A percentile compares a stretch with the other conserved stretches of the same genome.
These are phyloP conservation scores for Candida jianshihensis DNA, from an alignment of 805 yeast genomes.

Conservation along the genomic window DNA sequence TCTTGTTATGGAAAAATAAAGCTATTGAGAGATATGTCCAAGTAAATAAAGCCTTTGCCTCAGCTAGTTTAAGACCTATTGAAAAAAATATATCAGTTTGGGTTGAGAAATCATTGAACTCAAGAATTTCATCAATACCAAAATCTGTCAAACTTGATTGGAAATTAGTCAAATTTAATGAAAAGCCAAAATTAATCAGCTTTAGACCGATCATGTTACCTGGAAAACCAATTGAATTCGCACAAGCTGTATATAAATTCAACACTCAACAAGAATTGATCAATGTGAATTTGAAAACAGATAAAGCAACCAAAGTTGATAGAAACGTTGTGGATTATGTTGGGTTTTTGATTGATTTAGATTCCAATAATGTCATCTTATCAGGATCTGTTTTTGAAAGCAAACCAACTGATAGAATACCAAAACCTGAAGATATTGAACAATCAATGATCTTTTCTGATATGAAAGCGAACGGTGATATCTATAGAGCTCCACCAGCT, in stretches of 20 bases:
- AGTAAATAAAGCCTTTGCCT: slow-evolving; percentile 78
- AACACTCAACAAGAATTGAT: slow-evolving; percentile 56
- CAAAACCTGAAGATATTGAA: slow-evolving; percentile 25
- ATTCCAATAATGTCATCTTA: slow-evolving; percentile 46
- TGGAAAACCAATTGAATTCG: slow-evolving; percentile 43
- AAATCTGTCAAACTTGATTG: slow-evolving; percentile 55
- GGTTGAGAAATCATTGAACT: slow-evolving; percentile 51
- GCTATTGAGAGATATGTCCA: slow-evolving; percentile 73
- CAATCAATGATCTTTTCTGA: slow-evolving; percentile 21
- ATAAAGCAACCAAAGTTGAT: slow-evolving; percentile 38
- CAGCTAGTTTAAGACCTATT: slow-evolving; percentile 40
- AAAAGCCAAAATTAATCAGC: slow-evolving; percentile 64
- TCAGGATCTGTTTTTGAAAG: slow-evolving; percentile 67
- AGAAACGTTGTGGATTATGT: slow-evolving; percentile 55
- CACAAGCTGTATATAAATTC: slow-evolving; percentile 57
- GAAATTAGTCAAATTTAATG: slow-evolving; percentile 67
- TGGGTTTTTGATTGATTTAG: slow-evolving; percentile 56
- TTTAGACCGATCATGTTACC: slow-evolving; percentile 63
- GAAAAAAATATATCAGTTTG: slow-evolving; percentile 46
- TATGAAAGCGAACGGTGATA: slow-evolving; percentile 28
- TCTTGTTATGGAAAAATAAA: slow-evolving; percentile 74
- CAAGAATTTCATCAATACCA: slow-evolving; percentile 52
- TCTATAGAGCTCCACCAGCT: slow-evolving; percentile 24
- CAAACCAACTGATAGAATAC: slow-evolving; percentile 33
- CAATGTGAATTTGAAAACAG: slow-evolving; percentile 37